Evolutionary conservation across 75 land plant genomes (phyloP), one percentile per base, ranked within the genome.

Genomic region (Pseudotsuga menziesii): DNA sequence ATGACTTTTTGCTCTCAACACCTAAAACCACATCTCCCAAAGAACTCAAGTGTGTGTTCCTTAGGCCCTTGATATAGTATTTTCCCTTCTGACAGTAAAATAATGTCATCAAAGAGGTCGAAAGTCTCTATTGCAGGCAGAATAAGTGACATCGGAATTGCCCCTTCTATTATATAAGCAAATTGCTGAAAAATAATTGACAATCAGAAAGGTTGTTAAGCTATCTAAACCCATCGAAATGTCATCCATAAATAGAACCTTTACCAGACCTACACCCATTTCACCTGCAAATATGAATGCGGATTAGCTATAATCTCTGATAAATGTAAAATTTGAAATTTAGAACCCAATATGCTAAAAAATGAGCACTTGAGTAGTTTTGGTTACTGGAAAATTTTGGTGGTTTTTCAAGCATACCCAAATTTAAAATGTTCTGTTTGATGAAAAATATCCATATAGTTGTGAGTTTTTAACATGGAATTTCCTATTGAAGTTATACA

Each of bases 121-220:
- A 78, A 89, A 3, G 89, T 89, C 63, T 89, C 90, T 12, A 86
- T 89, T 52, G 90, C 86, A 58, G 90, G 90, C 63, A 86, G 90
- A 48, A 89, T 86, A n/a, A 89, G 84, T 6, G 91, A 89, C 78
- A 87, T 82, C 29, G 87, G 48, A 11, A 84, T 76, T 2, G 91
- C 87, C 55, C 78, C 80, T 9, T 88, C 82, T 62, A 79, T 59
- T 16, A 85, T 81, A 72, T 89, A 90, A 4, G 75, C 87, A 48
- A 89, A 84, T 58, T 89, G 87, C 59, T 75, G 80, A n/a, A 25
- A 89, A 69, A 75, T 85, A 88, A 39, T 82, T 85, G 25, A 89
- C 90, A 60, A 89, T 82, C 76, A 87, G 90, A 56, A 80, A 85
- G 9, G 91, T 89, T 0, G 91, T 89, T 76, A 90, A 87, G 83